phyloP scores from a whole-genome alignment of 2,329 filamentous ascomycete species.

The Helotiales sp. region DNA sequence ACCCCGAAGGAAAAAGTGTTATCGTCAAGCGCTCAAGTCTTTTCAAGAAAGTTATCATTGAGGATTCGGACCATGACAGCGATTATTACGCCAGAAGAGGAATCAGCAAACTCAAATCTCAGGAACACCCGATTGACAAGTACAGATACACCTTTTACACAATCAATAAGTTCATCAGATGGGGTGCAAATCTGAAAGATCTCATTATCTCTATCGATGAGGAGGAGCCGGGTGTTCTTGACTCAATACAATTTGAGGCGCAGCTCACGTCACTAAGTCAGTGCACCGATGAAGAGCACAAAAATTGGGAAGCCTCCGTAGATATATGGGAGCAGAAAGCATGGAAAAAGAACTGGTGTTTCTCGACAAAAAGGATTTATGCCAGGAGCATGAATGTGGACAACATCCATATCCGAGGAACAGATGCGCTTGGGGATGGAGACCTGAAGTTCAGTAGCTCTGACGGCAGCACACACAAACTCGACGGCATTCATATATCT shows the following conservation, averaged over 20 bases:
- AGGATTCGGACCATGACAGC: neutral
- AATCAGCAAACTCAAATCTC: neutral
- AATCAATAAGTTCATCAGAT: neutral
- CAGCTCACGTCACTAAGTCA: neutral
- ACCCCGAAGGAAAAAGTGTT: neutral
- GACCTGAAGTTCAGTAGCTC: neutral
- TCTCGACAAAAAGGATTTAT: neutral
- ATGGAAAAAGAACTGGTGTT: neutral
- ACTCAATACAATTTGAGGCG: neutral
- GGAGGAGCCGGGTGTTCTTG: neutral
- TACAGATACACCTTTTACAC: neutral
- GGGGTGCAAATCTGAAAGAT: neutral
- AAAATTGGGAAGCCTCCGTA: neutral
- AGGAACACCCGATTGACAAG: neutral
- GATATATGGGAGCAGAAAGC: too few species aligned
- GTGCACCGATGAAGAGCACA: neutral
- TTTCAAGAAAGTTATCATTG: neutral
- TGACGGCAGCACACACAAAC: neutral
- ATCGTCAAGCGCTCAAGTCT: neutral
- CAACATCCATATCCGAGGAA: neutral
- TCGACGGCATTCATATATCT: neutral
- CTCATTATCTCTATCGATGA: conserved; percentile 2
- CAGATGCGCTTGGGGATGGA: neutral
- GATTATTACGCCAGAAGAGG: neutral
- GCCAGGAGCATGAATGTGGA: neutral